Evolutionary conservation across 1,284 basidiomycete species (phyloP).

Genomic region (Sporisorium scitamineum): DNA sequence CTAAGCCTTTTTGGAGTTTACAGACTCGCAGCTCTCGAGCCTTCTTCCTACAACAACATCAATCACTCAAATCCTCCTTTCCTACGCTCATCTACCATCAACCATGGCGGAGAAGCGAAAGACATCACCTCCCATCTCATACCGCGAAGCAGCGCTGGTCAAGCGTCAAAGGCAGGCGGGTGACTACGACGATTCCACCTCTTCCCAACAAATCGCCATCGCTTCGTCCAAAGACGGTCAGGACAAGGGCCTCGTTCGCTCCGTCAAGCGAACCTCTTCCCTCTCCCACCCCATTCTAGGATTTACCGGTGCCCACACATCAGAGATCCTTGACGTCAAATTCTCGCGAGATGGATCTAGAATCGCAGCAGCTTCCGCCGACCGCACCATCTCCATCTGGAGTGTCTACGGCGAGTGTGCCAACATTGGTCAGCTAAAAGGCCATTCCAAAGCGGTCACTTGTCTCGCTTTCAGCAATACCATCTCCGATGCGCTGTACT

Average conservation of each 20-base stretch:
- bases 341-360: conserved; percentile 62
- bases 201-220: conserved; percentile 50
- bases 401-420: conserved; percentile 62
- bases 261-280: conserved; percentile 58
- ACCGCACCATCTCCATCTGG: conserved; percentile 67
- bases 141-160: conserved; percentile 47
- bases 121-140: conserved; percentile 49
- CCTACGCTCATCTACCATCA: background rate
- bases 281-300: conserved; percentile 60
- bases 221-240: conserved; percentile 53
- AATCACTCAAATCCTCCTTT: background rate
- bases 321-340: conserved; percentile 62
- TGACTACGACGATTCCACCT: conserved; percentile 31
- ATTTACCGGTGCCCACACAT: conserved; percentile 60
- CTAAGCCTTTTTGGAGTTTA: conserved; percentile 14
- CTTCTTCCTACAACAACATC: conserved; percentile 1
- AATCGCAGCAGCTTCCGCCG: conserved; percentile 62
- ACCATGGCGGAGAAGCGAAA: conserved; percentile 66
- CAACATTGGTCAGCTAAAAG: conserved; percentile 65
- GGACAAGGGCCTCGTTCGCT: conserved; percentile 56
- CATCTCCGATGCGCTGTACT: conserved; percentile 52
- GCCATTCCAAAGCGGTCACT: conserved; percentile 65
- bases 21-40: background rate
- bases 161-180: conserved; percentile 58
- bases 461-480: conserved; percentile 56